Conservation (phyloP, 106 monocot species). For the Phalaenopsis aphrodite region DNA sequence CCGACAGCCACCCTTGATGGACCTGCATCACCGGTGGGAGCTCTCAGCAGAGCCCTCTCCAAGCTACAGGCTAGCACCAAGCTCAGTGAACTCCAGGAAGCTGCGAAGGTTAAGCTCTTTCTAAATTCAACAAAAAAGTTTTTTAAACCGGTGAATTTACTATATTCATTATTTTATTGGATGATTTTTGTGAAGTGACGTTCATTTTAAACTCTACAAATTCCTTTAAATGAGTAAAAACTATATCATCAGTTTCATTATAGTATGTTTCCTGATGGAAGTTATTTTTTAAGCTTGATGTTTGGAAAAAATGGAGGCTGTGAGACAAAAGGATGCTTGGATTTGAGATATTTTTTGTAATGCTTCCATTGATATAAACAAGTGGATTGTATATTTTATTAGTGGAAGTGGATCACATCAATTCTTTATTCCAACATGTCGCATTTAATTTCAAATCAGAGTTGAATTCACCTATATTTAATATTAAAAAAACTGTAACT, state of each 20-base stretch:
- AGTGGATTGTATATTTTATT: not conserved
- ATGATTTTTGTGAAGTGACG: too few relatives aligned
- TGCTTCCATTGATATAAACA: too few relatives aligned
- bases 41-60: slow-evolving; percentile 66
- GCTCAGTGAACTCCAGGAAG: slow-evolving; percentile 63
- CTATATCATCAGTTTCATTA: not conserved
- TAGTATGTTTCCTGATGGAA: not conserved
- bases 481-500: not conserved
- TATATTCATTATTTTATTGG: not conserved
- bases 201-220: too few relatives aligned
- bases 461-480: not conserved
- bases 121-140: too few relatives aligned
- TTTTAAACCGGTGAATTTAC: too few relatives aligned
- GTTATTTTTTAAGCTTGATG: too few relatives aligned
- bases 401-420: not conserved
- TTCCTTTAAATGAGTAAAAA: not conserved
- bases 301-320: too few relatives aligned
- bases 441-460: too few relatives aligned
- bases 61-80: slow-evolving; percentile 81
- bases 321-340: too few relatives aligned
- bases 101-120: slow-evolving; percentile 48
- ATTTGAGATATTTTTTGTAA: too few relatives aligned
- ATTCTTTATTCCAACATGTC: too few relatives aligned
- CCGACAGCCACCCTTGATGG: slow-evolving; percentile 89
- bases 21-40: slow-evolving; percentile 65